Evolutionary conservation across 1,139 yeast genomes (phyloP), one percentile per base, ranked within the genome.

Genomic region (Magnusiomyces paraingens): DNA sequence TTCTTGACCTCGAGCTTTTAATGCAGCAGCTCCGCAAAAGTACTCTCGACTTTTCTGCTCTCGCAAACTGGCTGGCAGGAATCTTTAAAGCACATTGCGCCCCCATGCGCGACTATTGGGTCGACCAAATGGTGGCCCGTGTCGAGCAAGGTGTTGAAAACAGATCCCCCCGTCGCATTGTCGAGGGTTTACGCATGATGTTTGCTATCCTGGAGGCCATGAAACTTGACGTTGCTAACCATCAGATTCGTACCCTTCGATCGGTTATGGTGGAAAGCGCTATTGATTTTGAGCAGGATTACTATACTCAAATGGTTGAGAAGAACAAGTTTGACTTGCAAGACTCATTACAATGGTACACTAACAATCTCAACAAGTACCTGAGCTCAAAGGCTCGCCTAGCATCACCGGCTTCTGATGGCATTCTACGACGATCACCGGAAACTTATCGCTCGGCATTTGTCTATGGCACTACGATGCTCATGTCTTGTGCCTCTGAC

Each of bases 151-250:
- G 95, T 21, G 80, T 80, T 58, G 67, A 70, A n/a, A 73, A 75
- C 36, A 73, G 74, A 59, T 77, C 83, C 20, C 80, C 83, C 12
- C 66, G 75, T 55, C 76, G 77, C 55, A 73, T 90, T 51, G 87
- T 88, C 46, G 88, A 83, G 52, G 97, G 95, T 2, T 73, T 91
- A 54, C 78, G 94, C 57, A 79, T 84, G 72, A 79, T 88, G 20
- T 89, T 91, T 68, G 86, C 87, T 59, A 86, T 91, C 56, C 74
- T 91, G 61, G 97, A 90, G 68, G 94, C 95, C n/a, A 90, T 91
- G 96, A 91, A 91, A 68, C 76, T 91, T 61, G 97, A 91, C 66
- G 95, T 90, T 55, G 96, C 97, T 15, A 91, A 91, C 70, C 96
- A 91, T 68, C 97, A 90, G 70, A 88, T 91, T 55, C 78, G 96